A percentile compares a stretch with the other conserved stretches of the same genome.
phyloP scores from a whole-genome alignment of 768 basidiomycete species.

The Tulasnella sp. region DNA sequence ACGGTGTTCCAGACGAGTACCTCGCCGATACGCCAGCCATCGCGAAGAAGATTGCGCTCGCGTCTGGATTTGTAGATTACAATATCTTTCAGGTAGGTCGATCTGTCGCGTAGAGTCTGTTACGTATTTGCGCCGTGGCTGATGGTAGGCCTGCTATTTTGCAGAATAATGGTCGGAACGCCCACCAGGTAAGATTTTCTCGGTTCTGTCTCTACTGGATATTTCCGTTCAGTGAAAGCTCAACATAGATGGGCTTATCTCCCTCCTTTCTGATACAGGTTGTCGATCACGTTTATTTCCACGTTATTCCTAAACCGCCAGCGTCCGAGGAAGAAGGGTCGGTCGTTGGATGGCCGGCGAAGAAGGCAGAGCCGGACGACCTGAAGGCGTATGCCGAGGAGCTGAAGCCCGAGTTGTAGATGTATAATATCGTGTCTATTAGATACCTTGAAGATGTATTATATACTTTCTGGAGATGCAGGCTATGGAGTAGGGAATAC shows the following conservation, averaged over 20 bases:
- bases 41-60: conserved; percentile 47
- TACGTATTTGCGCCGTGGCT: not conserved
- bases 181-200: conserved; percentile 45
- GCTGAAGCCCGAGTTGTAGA: conserved; percentile 44
- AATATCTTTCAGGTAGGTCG: conserved; percentile 49
- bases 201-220: not conserved
- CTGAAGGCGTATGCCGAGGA: conserved; percentile 63
- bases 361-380: conserved; percentile 62
- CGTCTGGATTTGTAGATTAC: conserved; percentile 46
- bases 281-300: too few species aligned
- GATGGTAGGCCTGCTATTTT: not conserved
- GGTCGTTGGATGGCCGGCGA: conserved; percentile 63
- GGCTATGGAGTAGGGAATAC: not conserved
- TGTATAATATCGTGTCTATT: not conserved
- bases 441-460: not conserved
- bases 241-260: too few species aligned
- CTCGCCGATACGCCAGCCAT: conserved; percentile 48
- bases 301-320: too few species aligned
- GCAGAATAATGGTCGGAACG: conserved; percentile 52
- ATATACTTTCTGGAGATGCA: not conserved
- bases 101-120: not conserved
- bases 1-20: conserved; percentile 50
- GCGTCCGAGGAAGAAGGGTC: too few species aligned
- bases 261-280: too few species aligned
- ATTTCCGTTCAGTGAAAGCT: not conserved